A percentile compares a stretch with the other conserved stretches of the same genome.
These are phyloP conservation scores for Aquilaria agallochum DNA, from an alignment of 441 rosid species.

Conservation along the genomic window DNA sequence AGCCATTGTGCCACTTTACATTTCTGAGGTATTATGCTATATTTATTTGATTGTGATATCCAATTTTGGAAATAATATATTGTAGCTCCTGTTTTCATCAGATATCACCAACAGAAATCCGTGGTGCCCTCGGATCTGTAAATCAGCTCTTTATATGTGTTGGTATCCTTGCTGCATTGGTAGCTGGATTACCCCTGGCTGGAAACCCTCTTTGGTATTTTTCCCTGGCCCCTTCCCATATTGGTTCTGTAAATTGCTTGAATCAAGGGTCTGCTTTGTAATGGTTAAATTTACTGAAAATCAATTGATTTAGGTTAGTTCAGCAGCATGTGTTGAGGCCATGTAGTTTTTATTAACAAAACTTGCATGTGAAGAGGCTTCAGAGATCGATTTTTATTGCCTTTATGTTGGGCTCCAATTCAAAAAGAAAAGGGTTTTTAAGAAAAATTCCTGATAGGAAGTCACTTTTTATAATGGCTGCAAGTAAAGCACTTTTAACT, in stretches of 20 bases:
- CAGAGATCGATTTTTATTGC: no score
- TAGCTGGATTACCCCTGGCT: slow-evolving; percentile 95
- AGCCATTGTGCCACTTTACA: slow-evolving; percentile 96
- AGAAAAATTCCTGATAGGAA: no score
- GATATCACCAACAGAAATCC: slow-evolving; percentile 98
- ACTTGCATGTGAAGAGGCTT: no score
- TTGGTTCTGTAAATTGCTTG: not conserved
- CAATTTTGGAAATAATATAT: slow-evolving; percentile 8
- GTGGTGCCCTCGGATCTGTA: slow-evolving; percentile 97
- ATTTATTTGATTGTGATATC: slow-evolving; percentile 6
- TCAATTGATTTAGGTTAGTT: no score
- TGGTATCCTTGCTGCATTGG: slow-evolving; percentile 94
- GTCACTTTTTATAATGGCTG: no score
- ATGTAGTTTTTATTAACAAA: no score
- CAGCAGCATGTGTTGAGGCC: no score
- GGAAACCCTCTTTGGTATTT: slow-evolving; percentile 83
- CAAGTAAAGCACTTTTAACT: no score
- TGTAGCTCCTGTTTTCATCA: slow-evolving; percentile 25
- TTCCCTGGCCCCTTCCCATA: not conserved
- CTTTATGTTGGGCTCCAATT: no score
- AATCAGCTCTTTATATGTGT: slow-evolving; percentile 96
- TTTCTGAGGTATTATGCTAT: slow-evolving; percentile 70
- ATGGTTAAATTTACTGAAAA: no score
- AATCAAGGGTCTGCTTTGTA: no score
- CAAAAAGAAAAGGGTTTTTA: no score